Base-by-base conservation (phyloP, 352 stramenopile species). In the Peronospora destructor region DNA sequence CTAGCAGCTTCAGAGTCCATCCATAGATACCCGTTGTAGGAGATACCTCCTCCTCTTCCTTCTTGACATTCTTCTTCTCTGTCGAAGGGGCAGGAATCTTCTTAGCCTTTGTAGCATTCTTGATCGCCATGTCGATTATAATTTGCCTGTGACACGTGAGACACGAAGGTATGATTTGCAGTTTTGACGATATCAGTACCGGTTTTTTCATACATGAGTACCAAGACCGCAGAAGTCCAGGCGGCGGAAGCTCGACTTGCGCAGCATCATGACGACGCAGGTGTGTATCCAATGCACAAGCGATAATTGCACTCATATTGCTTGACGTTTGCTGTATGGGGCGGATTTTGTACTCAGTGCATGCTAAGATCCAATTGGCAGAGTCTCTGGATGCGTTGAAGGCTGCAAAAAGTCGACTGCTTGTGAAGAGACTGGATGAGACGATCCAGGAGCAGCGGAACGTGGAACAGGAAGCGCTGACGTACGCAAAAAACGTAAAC, bases 401-500 rank as follows among this genome's bases (percentile, higher is more conserved):
- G 50, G 21, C 28, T 6, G 62, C 63, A 19, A 65, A 79, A 53
- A 66, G 57, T 17, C 41, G 42, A 25, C 34, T 85, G 37, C 40
- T 87, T 25, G 59, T 62, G 17, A 64, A 65, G 45, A 65, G 73
- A 30, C 59, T 87, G 36, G 73, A 84, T 30, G 47, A 59, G 10
- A 70, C 72, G 12, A 81, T 85, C 33, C 13, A 54, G 6, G 35
- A 76, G 44, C 76, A 87, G 61, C 66, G 72, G 8, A 61, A 65
- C 35, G 74, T 85, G 13, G 76, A 87, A 45, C 61, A 78, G 30
- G 73, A 81, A 44, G 69, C 71, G 26, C 65, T 85, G 21, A 38
- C 52, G n/a, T 76, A 84, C 42, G 72, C 62, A 16, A 84, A 84
- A 54, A 80, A 69, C 44, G 70, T 81, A 41, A 83, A 73, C 38